Base-by-base conservation (phyloP, 768 basidiomycete genomes). In the Serendipita sp. region DNA sequence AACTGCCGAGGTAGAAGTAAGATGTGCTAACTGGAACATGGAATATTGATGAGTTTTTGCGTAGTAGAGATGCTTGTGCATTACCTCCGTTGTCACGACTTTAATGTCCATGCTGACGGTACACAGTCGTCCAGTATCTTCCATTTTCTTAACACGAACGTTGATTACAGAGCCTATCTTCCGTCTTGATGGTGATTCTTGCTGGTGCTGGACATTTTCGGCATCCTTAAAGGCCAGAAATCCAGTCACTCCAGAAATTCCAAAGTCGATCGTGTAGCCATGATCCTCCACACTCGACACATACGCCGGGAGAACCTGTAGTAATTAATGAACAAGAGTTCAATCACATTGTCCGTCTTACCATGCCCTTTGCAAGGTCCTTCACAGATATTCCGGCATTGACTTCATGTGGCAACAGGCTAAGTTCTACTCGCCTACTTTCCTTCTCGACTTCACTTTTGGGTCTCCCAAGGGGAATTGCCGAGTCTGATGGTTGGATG, bases 201-300 rank as follows among this genome's bases (percentile, higher is more conserved):
- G 72, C 3, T 70, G 71, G n/a, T 73, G 69, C 3, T 67, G 66
- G 15, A 70, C 73, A 65, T 79, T 78, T 67, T 79, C 75, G 0
- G 80, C 78, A 51, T 91, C 87, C 70, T 85, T 84, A 77, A 89
- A 89, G 1, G 86, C 80, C 54, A 98, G 72, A 74, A 97, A 99
- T 46, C 90, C 90, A 66, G 89, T 83, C 38, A 89, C 73, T n/a
- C 81, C 85, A 8, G 83, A 73, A 16, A 96, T 70, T 1, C 93
- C 95, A 44, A 96, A 76, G 68, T 93, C 90, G 5, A 99, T 78
- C 65, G 86, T 82, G 75, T 95, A 97, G 1, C 96, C 94, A 72
- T 96, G 91, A 70, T 98, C 96, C 75, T 99, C 96, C 16, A 89
- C 76, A 70, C 86, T 90, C 74, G 85, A 85, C 60, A 95, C 79